Evolutionary conservation across 371 early-diverging fungal species (phyloP).

Genomic region (Capillidium heterosporum): DNA sequence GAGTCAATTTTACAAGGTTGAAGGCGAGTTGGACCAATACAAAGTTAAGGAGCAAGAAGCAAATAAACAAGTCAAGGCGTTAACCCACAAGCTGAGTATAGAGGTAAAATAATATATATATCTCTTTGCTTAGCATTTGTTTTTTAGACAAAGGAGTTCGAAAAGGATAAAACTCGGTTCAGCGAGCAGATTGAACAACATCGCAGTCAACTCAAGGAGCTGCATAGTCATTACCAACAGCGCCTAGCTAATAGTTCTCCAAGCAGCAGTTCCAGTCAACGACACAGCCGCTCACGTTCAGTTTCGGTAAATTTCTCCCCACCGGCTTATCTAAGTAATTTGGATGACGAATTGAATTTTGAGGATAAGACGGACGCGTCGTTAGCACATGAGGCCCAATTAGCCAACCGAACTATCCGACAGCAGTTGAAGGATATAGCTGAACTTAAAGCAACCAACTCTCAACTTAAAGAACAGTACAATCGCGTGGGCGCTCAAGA

Average conservation of each 20-base stretch:
- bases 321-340: background rate
- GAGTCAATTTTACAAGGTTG: background rate
- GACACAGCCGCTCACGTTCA: background rate
- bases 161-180: background rate
- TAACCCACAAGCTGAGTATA: background rate
- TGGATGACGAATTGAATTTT: background rate
- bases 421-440: constrained; percentile 5
- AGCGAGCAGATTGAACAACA: background rate
- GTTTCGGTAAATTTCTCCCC: constrained; percentile 3
- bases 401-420: constrained; percentile 3
- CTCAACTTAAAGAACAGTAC: background rate
- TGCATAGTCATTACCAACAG: background rate
- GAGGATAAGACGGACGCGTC: background rate
- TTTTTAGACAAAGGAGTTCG: background rate
- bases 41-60: background rate
- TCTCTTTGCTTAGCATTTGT: background rate
- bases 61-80: background rate
- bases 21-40: background rate
- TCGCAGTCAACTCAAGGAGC: background rate
- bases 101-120: background rate
- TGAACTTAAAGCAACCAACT: background rate
- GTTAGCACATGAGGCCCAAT: background rate
- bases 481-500: background rate
- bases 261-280: background rate
- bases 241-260: background rate